A percentile compares a stretch with the other conserved stretches of the same genome.
Conservation (phyloP, 148 eudicot species). For the Gaultheria prostrata region DNA sequence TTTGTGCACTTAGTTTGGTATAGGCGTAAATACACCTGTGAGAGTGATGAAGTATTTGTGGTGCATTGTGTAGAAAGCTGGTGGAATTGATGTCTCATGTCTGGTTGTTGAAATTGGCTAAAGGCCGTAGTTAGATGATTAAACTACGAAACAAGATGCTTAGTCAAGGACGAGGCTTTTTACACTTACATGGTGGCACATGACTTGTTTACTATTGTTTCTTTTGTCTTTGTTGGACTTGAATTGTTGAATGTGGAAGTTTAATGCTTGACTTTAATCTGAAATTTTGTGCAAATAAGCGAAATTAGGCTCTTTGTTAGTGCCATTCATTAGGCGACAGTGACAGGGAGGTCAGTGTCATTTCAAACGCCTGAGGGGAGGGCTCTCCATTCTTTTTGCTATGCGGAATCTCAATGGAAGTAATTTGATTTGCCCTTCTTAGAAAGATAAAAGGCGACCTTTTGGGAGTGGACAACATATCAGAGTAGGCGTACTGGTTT, state of each 20-base stretch:
- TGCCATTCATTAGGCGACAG: not conserved
- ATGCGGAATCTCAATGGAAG: not conserved
- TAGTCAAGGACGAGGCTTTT: not conserved
- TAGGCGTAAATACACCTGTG: not conserved
- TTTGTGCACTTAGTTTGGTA: not conserved
- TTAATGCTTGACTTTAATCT: not conserved
- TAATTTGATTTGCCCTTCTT: not conserved
- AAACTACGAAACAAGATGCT: not conserved
- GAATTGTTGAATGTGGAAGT: not conserved
- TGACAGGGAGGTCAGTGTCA: not conserved
- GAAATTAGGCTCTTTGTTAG: not conserved
- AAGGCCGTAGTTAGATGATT: not conserved
- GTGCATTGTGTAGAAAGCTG: not conserved
- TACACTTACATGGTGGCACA: not conserved
- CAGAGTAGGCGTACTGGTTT: not conserved
- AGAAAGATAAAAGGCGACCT: not conserved
- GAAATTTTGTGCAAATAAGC: not conserved
- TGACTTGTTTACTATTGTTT: not conserved
- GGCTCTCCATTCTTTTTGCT: not conserved
- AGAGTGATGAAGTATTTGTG: not conserved
- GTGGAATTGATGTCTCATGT: not conserved
- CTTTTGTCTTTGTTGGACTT: slow-evolving; percentile 4
- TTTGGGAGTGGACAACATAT: not conserved
- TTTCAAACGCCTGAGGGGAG: not conserved
- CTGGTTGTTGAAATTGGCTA: not conserved